phyloP scores from a whole-genome alignment of 495 filamentous ascomycete genomes.

The Neurospora cerealis region DNA sequence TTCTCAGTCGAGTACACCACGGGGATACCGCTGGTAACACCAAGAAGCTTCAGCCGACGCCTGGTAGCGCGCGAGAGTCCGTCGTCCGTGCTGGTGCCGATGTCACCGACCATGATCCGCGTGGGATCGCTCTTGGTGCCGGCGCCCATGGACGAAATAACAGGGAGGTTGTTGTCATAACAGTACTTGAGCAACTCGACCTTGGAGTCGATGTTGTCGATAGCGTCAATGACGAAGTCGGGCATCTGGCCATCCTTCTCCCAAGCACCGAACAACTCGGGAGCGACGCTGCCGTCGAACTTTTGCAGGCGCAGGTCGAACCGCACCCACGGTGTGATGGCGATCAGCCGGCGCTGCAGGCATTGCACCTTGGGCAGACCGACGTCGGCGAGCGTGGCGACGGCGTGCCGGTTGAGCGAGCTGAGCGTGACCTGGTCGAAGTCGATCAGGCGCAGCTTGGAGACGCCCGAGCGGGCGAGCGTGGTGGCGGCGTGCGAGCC shows the following conservation, averaged over 20 bases:
- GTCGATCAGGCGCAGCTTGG: slow-evolving; percentile 80
- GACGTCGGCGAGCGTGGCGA: slow-evolving; percentile 89
- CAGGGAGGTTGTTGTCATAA: slow-evolving; percentile 57
- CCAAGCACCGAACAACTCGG: slow-evolving; percentile 54
- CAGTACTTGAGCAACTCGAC: slow-evolving; percentile 87
- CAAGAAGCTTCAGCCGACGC: slow-evolving; percentile 64
- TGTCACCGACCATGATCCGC: slow-evolving; percentile 83
- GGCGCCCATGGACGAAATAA: slow-evolving; percentile 94
- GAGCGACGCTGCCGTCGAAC: slow-evolving; percentile 57
- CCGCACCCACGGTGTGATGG: slow-evolving; percentile 80
- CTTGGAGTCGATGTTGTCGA: slow-evolving; percentile 97
- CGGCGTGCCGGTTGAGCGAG: slow-evolving; percentile 85
- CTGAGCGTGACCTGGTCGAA: slow-evolving; percentile 97
- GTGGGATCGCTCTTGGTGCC: slow-evolving; percentile 97
- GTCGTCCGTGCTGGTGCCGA: slow-evolving; percentile 81
- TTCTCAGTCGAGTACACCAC: slow-evolving; percentile 92
- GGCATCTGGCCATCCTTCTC: slow-evolving; percentile 49
- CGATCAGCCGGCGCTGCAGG: slow-evolving; percentile 64
- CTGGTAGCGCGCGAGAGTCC: slow-evolving; percentile 78
- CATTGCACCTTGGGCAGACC: slow-evolving; percentile 90
- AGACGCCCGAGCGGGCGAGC: slow-evolving; percentile 79
- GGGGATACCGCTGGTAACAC: slow-evolving; percentile 76
- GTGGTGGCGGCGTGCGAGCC: slow-evolving; percentile 85
- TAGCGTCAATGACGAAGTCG: slow-evolving; percentile 89
- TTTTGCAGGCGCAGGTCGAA: slow-evolving; percentile 86